Base-by-base conservation (phyloP, 78 protist genomes). In the Tieghemostelium lacteum region DNA sequence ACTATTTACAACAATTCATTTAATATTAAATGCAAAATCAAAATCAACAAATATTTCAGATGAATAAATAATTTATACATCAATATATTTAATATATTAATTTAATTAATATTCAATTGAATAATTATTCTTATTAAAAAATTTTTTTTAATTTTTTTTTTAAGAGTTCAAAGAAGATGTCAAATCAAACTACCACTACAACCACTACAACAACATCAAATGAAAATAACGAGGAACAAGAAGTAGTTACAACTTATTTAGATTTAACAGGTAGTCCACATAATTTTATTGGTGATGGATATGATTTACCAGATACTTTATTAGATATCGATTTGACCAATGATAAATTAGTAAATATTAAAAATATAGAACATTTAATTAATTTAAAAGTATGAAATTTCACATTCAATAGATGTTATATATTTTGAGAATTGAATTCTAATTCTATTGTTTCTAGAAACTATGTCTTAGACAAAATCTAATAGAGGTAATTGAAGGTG, bases 401-500 rank as follows among this genome's bases (percentile, higher is more conserved):
- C 37, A 64, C 8, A 57, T 19, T 45, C 52, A 45, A 45, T 45
- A 14, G 10, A 14, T 14, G 10, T 45, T 45, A 10, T 14, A 19
- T 57, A 57, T 7, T 57, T 22, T 19, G 26, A n/a, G 10, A n/a
- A 57, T 22, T n/a, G 6, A 57, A 57, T 57, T 19, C 16, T 4
- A n/a, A 57, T 57, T 16, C 6, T 14, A 39, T 55, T 36, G 10
- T 12, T 17, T 39, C 26, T 29, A 83, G 85, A 87, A 87, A 67
- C 49, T 87, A 74, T 75, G 86, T 54, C 60, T 87, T 20, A 75
- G 93, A 74, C 93, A 87, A 49, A 87, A 87, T 36, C n/a, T 76
- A 1, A 55, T 87, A 33, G 70, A 33, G 28, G 65, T 65, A 28
- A 87, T 87, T 60, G 87, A 87, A 62, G 62, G 63, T 62, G 42